phyloP scores from a whole-genome alignment of 176 grass and related monocot species.

The Rhynchospora tenuis region DNA sequence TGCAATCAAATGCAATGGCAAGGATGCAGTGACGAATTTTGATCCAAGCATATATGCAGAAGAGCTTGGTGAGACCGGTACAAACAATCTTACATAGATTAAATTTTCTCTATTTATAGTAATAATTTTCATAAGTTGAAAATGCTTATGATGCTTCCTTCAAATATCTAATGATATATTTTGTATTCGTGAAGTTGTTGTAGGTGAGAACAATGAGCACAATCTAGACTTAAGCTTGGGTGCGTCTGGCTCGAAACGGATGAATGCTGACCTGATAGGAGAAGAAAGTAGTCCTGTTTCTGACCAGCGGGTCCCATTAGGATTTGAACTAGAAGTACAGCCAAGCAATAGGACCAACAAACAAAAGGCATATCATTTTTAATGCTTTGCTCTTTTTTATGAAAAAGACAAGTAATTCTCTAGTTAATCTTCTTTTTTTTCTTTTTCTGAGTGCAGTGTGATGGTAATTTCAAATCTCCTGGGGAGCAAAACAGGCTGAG shows the following conservation, averaged over 20 bases:
- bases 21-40: slow-evolving; percentile 79
- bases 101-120: neutral
- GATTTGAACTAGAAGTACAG: slow-evolving; percentile 58
- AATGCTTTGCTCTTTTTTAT: neutral
- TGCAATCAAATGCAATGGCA: slow-evolving; percentile 84
- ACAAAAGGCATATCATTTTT: slow-evolving; percentile 45
- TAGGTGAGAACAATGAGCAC: slow-evolving; percentile 39
- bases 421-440: neutral
- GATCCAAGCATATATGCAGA: slow-evolving; percentile 66
- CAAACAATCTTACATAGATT: neutral
- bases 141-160: neutral
- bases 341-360: slow-evolving; percentile 41
- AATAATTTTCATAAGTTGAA: neutral
- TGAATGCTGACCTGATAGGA: slow-evolving; percentile 25
- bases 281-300: slow-evolving; percentile 32
- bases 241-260: slow-evolving; percentile 56
- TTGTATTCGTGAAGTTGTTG: slow-evolving; percentile 7
- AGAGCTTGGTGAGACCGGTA: slow-evolving; percentile 42
- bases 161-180: neutral
- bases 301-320: slow-evolving; percentile 53
- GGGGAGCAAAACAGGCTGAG: slow-evolving; percentile 7
- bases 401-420: neutral
- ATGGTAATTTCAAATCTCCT: slow-evolving; percentile 35
- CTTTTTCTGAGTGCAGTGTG: slow-evolving; percentile 31
- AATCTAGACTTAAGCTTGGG: slow-evolving; percentile 89